Percentiles rank a stretch among this genome's conserved stretches.
These are phyloP conservation scores for Crithidia acanthocephali DNA, from an alignment of 208 protist species.

Conservation along the genomic window DNA sequence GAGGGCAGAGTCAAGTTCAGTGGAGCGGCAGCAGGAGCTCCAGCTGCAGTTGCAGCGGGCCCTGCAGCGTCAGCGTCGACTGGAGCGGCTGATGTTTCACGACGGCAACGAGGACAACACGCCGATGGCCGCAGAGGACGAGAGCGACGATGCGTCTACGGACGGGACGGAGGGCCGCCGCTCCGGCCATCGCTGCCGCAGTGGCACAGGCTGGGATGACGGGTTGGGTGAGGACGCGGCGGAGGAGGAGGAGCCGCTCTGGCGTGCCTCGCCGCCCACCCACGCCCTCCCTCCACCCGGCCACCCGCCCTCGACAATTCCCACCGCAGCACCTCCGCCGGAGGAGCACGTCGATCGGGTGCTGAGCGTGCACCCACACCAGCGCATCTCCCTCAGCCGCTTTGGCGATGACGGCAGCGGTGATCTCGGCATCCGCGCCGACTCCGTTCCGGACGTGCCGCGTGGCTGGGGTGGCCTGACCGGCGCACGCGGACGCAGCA, in stretches of 20 bases:
- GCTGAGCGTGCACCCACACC: slow-evolving; percentile 13
- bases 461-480: background rate
- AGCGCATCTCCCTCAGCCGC: slow-evolving; percentile 8
- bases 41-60: slow-evolving; percentile 19
- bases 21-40: slow-evolving; percentile 8
- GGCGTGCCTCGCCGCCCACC: background rate
- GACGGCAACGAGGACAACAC: slow-evolving; percentile 12
- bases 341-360: background rate
- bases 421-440: slow-evolving; percentile 7
- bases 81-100: slow-evolving; percentile 23
- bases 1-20: background rate
- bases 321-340: background rate
- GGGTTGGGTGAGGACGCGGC: background rate
- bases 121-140: background rate
- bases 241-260: slow-evolving; percentile 7
- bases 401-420: background rate
- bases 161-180: slow-evolving; percentile 7
- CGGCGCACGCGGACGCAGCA: background rate
- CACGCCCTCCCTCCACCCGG: background rate
- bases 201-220: slow-evolving; percentile 3
- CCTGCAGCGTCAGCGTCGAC: slow-evolving; percentile 6
- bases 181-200: background rate
- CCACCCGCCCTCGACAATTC: background rate
- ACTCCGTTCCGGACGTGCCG: slow-evolving; percentile 10
- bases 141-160: background rate